These are phyloP conservation scores for Gynochthodes officinalis DNA, from an alignment of 257 asterid species.

Conservation along the genomic window DNA sequence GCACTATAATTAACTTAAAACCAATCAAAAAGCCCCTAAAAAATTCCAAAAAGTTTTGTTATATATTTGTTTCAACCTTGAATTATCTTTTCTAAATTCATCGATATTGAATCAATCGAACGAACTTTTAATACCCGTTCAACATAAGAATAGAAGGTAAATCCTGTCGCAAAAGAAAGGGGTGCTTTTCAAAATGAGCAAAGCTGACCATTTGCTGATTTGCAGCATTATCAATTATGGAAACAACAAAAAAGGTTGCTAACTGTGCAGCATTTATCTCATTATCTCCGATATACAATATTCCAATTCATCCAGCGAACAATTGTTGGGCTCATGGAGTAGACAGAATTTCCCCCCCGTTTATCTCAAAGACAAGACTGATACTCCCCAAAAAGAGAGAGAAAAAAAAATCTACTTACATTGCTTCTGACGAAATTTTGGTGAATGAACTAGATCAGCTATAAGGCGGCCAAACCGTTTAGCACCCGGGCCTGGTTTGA, in stretches of 20 bases:
- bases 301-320: constrained; percentile 11
- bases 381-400: too few species aligned
- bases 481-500: constrained; percentile 75
- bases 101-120: too few species aligned
- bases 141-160: too few species aligned
- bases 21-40: too few species aligned
- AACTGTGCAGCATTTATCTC: constrained; percentile 6
- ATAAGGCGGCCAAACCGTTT: constrained; percentile 60
- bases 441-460: constrained; percentile 34
- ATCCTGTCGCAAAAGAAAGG: too few species aligned
- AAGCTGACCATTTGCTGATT: too few species aligned
- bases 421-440: constrained; percentile 35
- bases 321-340: constrained; percentile 10
- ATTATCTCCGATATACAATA: neutral
- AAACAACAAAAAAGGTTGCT: neutral
- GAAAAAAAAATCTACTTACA: constrained; percentile 50
- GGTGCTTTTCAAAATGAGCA: too few species aligned
- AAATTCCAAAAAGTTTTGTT: too few species aligned
- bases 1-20: too few species aligned
- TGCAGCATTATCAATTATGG: neutral
- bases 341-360: constrained; percentile 1
- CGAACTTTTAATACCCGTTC: too few species aligned
- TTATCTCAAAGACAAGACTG: constrained; percentile 14
- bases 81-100: too few species aligned
- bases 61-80: too few species aligned